phyloP scores from a whole-genome alignment of 2,329 filamentous ascomycete species.

The Ascochyta rabiei region DNA sequence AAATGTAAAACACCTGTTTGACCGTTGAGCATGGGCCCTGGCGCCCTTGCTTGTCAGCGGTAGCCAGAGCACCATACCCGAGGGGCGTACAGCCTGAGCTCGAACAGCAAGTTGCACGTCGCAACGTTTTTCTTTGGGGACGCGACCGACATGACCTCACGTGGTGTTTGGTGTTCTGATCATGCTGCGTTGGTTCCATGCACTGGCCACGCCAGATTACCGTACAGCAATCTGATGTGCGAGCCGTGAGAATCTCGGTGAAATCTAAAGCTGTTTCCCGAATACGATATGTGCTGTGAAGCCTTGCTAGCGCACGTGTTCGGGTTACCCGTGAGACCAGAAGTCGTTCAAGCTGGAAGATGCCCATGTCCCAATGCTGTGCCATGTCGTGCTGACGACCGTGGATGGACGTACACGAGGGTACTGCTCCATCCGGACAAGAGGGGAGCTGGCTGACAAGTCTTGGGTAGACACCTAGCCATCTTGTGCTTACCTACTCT shows the following conservation, averaged over 20 bases:
- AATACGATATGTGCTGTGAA: conserved; percentile 17
- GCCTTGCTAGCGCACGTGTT: conserved; percentile 17
- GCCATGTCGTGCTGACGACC: conserved; percentile 3
- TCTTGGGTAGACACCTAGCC: background rate
- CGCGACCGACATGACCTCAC: conserved; percentile 11
- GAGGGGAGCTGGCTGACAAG: background rate
- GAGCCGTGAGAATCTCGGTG: conserved; percentile 6
- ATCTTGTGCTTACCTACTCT: conserved; percentile 5
- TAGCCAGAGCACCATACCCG: background rate
- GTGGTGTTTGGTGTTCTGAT: conserved; percentile 18
- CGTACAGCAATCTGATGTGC: conserved; percentile 16
- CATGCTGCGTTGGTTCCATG: conserved; percentile 11
- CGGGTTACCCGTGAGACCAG: background rate
- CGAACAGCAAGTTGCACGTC: conserved; percentile 14
- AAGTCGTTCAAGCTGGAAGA: conserved; percentile 5
- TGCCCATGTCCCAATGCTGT: conserved; percentile 8
- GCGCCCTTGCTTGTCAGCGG: background rate
- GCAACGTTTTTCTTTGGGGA: conserved; percentile 3
- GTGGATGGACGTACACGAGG: conserved; percentile 1
- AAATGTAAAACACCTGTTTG: background rate
- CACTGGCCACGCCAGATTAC: conserved; percentile 15
- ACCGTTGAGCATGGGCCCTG: conserved; percentile 1
- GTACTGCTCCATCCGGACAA: background rate
- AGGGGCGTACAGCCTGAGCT: background rate
- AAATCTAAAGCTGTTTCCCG: conserved; percentile 9